These are phyloP conservation scores for Cladosporium sp. DNA, from an alignment of 2,329 filamentous ascomycete species.

Conservation along the genomic window DNA sequence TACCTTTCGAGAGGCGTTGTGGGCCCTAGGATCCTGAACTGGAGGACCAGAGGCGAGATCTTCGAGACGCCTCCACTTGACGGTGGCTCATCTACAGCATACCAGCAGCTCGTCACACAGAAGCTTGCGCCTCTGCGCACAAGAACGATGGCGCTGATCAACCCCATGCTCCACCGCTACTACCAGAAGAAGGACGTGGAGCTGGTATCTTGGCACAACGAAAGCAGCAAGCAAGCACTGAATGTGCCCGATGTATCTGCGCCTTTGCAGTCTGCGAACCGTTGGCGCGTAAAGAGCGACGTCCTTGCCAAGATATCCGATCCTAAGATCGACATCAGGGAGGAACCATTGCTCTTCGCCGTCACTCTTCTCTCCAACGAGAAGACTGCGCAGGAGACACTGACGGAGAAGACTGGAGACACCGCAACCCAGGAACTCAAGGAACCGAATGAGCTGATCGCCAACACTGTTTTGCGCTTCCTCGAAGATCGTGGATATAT, in stretches of 20 bases:
- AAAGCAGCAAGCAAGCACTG: conserved; percentile 53
- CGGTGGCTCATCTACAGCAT: conserved; percentile 72
- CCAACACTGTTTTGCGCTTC: conserved; percentile 82
- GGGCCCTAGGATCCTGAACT: conserved; percentile 71
- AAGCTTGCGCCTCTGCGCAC: conserved; percentile 71
- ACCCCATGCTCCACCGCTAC: conserved; percentile 74
- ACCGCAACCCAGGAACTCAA: conserved; percentile 50
- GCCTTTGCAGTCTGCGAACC: conserved; percentile 35
- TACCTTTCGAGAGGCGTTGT: conserved; percentile 83
- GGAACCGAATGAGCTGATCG: conserved; percentile 57
- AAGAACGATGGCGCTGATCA: conserved; percentile 70
- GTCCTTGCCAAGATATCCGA: conserved; percentile 1
- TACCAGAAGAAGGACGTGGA: conserved; percentile 75
- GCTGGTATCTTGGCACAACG: conserved; percentile 79
- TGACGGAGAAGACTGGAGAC: conserved; percentile 41
- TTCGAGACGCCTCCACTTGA: conserved; percentile 80
- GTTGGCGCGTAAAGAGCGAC: conserved; percentile 63
- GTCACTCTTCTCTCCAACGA: conserved; percentile 60
- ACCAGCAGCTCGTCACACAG: conserved; percentile 70
- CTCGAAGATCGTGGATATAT: conserved; percentile 85
- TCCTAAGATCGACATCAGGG: conserved; percentile 17
- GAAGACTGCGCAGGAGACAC: conserved; percentile 65
- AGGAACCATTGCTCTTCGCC: conserved; percentile 42
- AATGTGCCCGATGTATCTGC: conserved; percentile 23
- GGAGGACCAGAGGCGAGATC: conserved; percentile 74